Evolutionary conservation across 495 filamentous ascomycete species (phyloP), one percentile per base, ranked within the genome.

Genomic region (Tuber melanosporum): DNA sequence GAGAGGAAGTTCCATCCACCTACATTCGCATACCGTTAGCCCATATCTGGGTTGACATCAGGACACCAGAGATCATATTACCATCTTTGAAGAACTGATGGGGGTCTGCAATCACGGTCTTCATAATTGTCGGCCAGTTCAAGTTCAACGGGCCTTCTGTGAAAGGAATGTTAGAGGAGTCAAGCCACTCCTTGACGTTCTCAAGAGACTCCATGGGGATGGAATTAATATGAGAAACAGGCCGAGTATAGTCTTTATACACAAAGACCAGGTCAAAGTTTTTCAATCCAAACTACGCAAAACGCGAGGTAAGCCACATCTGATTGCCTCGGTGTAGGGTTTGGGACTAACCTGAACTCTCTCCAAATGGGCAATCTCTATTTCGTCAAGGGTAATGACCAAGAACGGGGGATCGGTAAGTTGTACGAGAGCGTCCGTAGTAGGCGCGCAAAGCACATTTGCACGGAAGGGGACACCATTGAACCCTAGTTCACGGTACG

Each of bases 111-210:
- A 91, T 93, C 26, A 99, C 94, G 0, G 96, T 99, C 87, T 99
- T 99, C 94, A 99, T 99, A 83, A 99, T 99, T 36, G 94, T 97
- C 12, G 91, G 90, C 96, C 96, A 99, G 86, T 98, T 98, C 76
- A 99, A 87, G 85, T 99, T 99, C 79, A 99, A 88, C 10, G 96
- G 96, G 66, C 96, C 96, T 85, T 99, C 96, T 22, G 91, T 92
- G 87, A 90, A 98, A 43, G 96, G 90, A 77, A 99, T 95, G 82
- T 98, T 94, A 77, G 95, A 93, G 5, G 91, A 92, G 84, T 98
- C 94, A 32, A 99, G 89, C 94, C 95, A 99, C 84, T 98, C 96
- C 85, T 98, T 99, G 74, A 98, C 96, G 74, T 91, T 90, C 76
- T 99, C 96, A 45, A 99, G 87, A 6, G 91, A 91, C 83, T 98